A percentile compares a stretch with the other conserved stretches of the same genome.
Conservation (phyloP, 2,329 filamentous ascomycete genomes). For the Chaetothyriales sp. region DNA sequence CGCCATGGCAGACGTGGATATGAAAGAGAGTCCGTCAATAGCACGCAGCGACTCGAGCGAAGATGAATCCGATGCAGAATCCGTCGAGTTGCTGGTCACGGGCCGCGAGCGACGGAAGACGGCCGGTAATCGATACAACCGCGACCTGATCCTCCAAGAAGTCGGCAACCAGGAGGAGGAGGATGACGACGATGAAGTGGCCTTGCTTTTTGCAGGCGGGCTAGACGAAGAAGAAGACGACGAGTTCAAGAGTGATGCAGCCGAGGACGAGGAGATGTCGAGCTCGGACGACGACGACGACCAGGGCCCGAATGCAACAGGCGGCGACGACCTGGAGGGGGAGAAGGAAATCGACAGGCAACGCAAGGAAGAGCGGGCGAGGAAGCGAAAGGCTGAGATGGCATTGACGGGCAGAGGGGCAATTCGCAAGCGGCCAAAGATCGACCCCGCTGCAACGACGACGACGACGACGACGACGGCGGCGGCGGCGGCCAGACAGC, state of each 20-base stretch:
- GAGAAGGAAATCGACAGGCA: slow-evolving; percentile 73
- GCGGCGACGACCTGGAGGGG: slow-evolving; percentile 60
- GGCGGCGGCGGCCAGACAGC: slow-evolving; percentile 20
- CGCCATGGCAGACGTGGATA: slow-evolving; percentile 1
- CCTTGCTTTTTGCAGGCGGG: slow-evolving; percentile 54
- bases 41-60: slow-evolving; percentile 15
- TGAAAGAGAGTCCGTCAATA: slow-evolving; percentile 5
- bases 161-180: slow-evolving; percentile 41
- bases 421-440: slow-evolving; percentile 57
- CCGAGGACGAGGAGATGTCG: slow-evolving; percentile 69
- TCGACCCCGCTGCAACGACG: slow-evolving; percentile 32
- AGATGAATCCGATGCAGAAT: slow-evolving; percentile 20
- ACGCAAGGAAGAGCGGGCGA: slow-evolving; percentile 53
- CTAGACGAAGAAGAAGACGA: slow-evolving; percentile 47
- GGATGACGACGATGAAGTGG: slow-evolving; percentile 36
- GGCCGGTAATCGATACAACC: slow-evolving; percentile 70
- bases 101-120: slow-evolving; percentile 62
- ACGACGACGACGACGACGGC: too few relatives aligned
- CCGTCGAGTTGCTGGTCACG: slow-evolving; percentile 55
- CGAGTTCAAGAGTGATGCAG: slow-evolving; percentile 33
- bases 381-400: slow-evolving; percentile 70
- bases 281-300: slow-evolving; percentile 74
- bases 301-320: slow-evolving; percentile 40
- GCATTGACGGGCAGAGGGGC: slow-evolving; percentile 47
- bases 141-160: slow-evolving; percentile 59